Base-by-base conservation (phyloP, 2,329 filamentous ascomycete species). In the Stachybotrys elegans region DNA sequence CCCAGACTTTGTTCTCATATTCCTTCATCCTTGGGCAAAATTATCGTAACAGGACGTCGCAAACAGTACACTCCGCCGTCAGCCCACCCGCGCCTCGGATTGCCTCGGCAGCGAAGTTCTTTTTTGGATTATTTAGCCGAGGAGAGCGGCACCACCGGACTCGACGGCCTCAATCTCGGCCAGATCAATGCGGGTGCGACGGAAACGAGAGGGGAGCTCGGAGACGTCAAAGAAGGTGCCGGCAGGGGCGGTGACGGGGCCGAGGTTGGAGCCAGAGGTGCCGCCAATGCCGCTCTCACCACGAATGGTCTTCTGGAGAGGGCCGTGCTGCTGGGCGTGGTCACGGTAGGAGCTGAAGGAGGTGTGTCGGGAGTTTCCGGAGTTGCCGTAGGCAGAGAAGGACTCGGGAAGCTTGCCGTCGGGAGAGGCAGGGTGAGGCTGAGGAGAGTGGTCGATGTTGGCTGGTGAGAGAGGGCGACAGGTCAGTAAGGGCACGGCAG, bases 121-220 rank as follows among this genome's bases (percentile, higher is more conserved):
- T 32, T 32, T 5, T 5, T 13, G 17, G 21, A n/a, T n/a, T n/a
- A 46, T 52, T 58, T 65, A 79, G 50, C 71, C 69, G 51, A 75
- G 66, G 45, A 75, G 62, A 27, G 76, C 69, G 25, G 92, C 93
- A 45, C 93, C 93, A 44, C 91, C 93, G 44, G 88, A 93, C 79
- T 96, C 90, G 59, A 98, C 79, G 19, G 90, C 91, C 67, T 97
- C 93, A 48, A 98, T 98, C 78, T 98, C 93, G 35, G 83, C 83
- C 55, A 83, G 68, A 29, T 79, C 84, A 69, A 91, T 86, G 12
- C 81, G 78, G 40, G 79, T 72, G 52, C 89, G 79, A 59, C 84
- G 81, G 79, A 96, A 98, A 57, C 92, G 81, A 50, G 74, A 64
- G 16, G 93, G 92, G 20, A 98, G 82, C 70, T 98, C 87, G 55